These are phyloP conservation scores for Proliferodiscus dingleyae DNA, from an alignment of 2,329 filamentous ascomycete genomes.

Conservation along the genomic window DNA sequence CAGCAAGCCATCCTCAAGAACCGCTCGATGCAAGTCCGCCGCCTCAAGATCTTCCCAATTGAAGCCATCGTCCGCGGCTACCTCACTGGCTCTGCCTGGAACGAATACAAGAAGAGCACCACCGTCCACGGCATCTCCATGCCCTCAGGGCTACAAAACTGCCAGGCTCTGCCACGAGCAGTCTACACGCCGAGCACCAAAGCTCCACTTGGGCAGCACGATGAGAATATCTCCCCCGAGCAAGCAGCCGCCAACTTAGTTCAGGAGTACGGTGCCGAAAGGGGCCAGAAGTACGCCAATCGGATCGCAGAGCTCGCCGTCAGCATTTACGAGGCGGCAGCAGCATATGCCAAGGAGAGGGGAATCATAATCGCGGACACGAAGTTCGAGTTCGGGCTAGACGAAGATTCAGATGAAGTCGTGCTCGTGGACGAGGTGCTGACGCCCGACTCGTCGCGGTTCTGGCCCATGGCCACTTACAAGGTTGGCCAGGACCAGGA, in stretches of 20 bases:
- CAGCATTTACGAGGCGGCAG: conserved; percentile 53
- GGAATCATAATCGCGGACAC: conserved; percentile 71
- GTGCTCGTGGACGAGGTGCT: conserved; percentile 69
- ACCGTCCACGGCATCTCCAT: conserved; percentile 63
- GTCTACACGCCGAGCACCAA: conserved; percentile 67
- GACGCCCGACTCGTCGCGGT: conserved; percentile 77
- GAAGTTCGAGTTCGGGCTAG: conserved; percentile 69
- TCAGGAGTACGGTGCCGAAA: conserved; percentile 43
- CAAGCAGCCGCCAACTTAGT: conserved; percentile 46
- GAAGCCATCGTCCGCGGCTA: conserved; percentile 71
- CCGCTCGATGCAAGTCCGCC: conserved; percentile 62
- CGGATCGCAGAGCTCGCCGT: conserved; percentile 55
- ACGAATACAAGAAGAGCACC: conserved; percentile 58
- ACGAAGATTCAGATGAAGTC: conserved; percentile 53
- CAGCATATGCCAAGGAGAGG: conserved; percentile 48
- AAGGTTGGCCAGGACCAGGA: conserved; percentile 68
- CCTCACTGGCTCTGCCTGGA: conserved; percentile 68
- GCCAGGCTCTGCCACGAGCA: conserved; percentile 54
- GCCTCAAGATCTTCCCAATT: conserved; percentile 59
- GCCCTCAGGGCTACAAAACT: conserved; percentile 53
- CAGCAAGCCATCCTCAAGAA: conserved; percentile 42
- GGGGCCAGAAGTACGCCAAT: conserved; percentile 53
- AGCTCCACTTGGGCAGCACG: conserved; percentile 60
- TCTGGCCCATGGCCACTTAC: conserved; percentile 76
- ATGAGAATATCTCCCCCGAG: conserved; percentile 64